A percentile compares a stretch with the other conserved stretches of the same genome.
These are phyloP conservation scores for Pseudocohnilembus persalinus DNA, from an alignment of 169 alveolate genomes.

Conservation along the genomic window DNA sequence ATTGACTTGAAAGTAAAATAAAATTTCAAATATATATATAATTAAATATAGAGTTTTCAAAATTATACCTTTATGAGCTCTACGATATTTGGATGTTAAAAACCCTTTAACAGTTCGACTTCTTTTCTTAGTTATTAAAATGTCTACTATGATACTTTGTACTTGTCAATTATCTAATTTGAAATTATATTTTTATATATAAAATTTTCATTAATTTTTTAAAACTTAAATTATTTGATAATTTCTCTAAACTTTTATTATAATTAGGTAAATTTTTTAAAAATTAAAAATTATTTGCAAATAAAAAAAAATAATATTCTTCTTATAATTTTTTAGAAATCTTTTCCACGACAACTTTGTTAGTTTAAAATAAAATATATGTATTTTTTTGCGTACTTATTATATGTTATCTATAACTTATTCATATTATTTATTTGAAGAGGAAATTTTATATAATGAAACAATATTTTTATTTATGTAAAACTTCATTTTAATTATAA, in stretches of 20 bases:
- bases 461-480: background rate
- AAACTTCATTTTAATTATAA: background rate
- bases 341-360: too few species aligned
- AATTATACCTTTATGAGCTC: background rate
- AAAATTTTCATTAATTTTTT: too few species aligned
- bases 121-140: background rate
- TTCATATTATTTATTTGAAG: background rate
- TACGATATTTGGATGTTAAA: background rate
- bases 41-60: background rate
- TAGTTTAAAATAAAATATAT: too few species aligned
- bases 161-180: background rate
- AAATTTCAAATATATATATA: background rate
- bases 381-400: too few species aligned
- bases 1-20: background rate
- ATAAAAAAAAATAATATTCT: too few species aligned
- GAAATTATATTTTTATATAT: too few species aligned
- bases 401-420: too few species aligned
- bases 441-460: background rate
- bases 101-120: background rate
- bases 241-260: too few species aligned
- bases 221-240: too few species aligned
- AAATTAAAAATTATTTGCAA: too few species aligned
- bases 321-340: too few species aligned
- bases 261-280: too few species aligned
- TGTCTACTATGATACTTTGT: background rate